These are phyloP conservation scores for Aspergillus quadricinctus DNA, from an alignment of 2,329 filamentous ascomycete species.

Conservation along the genomic window DNA sequence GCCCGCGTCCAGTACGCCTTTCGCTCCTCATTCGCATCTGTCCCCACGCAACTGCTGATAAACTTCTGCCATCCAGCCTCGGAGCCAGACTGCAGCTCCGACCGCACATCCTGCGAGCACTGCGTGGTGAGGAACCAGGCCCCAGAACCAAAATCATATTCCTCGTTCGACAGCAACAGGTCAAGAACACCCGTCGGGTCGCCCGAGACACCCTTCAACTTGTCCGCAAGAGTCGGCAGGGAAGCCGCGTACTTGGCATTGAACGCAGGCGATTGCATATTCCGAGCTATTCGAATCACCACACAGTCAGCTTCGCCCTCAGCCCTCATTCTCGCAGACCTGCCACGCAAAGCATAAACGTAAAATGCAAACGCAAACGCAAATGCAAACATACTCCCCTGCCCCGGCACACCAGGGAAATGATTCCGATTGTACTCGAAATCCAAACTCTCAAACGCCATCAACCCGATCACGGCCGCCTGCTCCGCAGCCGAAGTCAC, in stretches of 20 bases:
- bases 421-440: constrained; percentile 70
- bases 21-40: constrained; percentile 44
- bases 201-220: constrained; percentile 30
- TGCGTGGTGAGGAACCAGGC: constrained; percentile 59
- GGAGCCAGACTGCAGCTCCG: constrained; percentile 44
- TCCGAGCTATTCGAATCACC: constrained; percentile 42
- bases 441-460: constrained; percentile 65
- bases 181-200: constrained; percentile 44
- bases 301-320: background rate
- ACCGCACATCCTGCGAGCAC: constrained; percentile 45
- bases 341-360: background rate
- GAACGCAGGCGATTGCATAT: constrained; percentile 58
- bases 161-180: constrained; percentile 46
- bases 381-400: constrained; percentile 51
- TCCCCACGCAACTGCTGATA: constrained; percentile 52
- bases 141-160: constrained; percentile 54
- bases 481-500: constrained; percentile 56
- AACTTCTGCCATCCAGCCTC: constrained; percentile 51
- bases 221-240: constrained; percentile 40
- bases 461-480: constrained; percentile 66
- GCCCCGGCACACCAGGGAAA: constrained; percentile 54
- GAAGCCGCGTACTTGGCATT: constrained; percentile 53
- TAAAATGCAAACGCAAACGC: background rate
- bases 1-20: constrained; percentile 50
- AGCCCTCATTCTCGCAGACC: background rate